Base-by-base conservation (phyloP, 306 rosid species). In the Psophocarpus tetragonolobus region DNA sequence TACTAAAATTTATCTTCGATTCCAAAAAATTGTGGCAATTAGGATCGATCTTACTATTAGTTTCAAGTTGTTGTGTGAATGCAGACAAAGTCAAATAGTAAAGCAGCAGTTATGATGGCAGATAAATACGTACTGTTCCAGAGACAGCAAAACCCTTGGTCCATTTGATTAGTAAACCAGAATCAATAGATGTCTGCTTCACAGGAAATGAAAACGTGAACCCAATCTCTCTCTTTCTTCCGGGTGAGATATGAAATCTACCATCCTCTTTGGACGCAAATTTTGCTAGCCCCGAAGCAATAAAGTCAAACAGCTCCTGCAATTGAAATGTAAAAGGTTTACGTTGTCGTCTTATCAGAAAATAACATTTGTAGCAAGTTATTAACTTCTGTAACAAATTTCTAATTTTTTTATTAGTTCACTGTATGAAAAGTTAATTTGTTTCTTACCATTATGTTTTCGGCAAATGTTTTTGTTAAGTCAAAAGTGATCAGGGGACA, bases 141-240 rank as follows among this genome's bases (percentile, higher is more conserved):
- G 97, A 85, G 53, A 92, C 97, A 1, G 92, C 86, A 84, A 94
- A 94, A 18, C 98, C 98, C 65, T 94, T 94, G 18, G 98, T 94
- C 98, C 98, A 94, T 76, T 94, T 92, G 72, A 88, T 84, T n/a
- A 94, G 88, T 69, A 90, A 88, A 57, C 98, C 98, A 36, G 98
- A 92, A 73, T 90, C 87, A 39, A 94, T 88, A 57, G 97, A 92
- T 7, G 90, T 89, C 74, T 94, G 98, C 76, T 87, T 92, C 63
- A 94, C 97, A 30, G 98, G 97, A 82, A 94, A 94, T 53, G 98
- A 94, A 83, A 94, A 94, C 14, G 98, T 92, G 93, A 94, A 94
- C 9, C 98, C 97, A 65, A 85, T 85, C 85, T 92, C 98, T 71
- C 95, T 85, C 78, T 84, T 85, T 67, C 88, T 88, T 84, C 91